Evolutionary conservation across 2,329 filamentous ascomycete species (phyloP).

Genomic region (Dryadomyces quercivorus): DNA sequence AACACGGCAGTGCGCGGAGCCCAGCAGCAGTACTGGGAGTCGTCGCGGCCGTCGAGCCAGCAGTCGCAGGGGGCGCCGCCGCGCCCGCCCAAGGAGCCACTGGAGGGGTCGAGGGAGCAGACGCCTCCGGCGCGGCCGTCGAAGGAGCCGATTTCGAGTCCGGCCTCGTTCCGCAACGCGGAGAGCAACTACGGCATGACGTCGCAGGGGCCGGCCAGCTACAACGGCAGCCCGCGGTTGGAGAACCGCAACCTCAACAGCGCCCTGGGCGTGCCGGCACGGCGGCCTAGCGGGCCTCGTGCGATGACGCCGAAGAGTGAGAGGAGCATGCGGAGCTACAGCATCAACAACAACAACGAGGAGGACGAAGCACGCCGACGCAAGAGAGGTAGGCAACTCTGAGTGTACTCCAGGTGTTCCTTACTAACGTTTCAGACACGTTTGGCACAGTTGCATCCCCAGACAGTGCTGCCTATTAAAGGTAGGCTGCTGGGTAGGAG

Average conservation of each 20-base stretch:
- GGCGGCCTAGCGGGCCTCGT: constrained; percentile 44
- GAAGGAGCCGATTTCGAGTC: constrained; percentile 41
- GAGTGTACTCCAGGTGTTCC: not conserved
- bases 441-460: constrained; percentile 39
- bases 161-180: constrained; percentile 42
- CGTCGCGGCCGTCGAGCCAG: constrained; percentile 27
- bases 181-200: constrained; percentile 41
- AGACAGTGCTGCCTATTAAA: constrained; percentile 40
- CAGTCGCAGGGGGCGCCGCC: constrained; percentile 28
- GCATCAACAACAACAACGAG: constrained; percentile 18
- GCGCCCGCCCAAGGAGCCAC: constrained; percentile 50
- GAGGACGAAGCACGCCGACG: constrained; percentile 34
- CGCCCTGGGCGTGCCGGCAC: constrained; percentile 36
- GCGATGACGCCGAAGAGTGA: constrained; percentile 48
- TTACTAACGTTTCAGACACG: constrained; percentile 28
- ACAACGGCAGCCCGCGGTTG: constrained; percentile 38
- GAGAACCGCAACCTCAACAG: constrained; percentile 47
- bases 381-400: constrained; percentile 37
- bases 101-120: constrained; percentile 24
- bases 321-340: constrained; percentile 19
- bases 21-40: constrained; percentile 31
- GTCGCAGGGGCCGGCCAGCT: constrained; percentile 28
- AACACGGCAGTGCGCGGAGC: constrained; percentile 29
- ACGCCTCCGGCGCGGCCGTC: constrained; percentile 35
- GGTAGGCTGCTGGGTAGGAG: not conserved